Evolutionary conservation across 768 basidiomycete genomes (phyloP), one percentile per base, ranked within the genome.

Genomic region (Favolaschia claudopus): DNA sequence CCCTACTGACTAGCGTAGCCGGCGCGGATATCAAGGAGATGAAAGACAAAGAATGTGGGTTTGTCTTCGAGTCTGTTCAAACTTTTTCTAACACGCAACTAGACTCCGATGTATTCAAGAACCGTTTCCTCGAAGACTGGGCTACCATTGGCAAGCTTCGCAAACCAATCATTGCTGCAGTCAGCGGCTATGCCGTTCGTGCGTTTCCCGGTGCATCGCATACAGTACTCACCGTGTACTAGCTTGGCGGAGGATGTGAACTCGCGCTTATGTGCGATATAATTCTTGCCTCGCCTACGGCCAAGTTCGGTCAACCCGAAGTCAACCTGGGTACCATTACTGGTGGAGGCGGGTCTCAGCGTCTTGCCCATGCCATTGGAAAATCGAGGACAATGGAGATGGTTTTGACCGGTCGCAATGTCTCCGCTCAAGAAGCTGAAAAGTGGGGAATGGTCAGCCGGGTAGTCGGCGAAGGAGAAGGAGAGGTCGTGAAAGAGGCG

Each of bases 21-120:
- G 95, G 96, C 3, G 96, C 96, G 20, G 96, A 99, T 75, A 98
- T 99, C 77, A 98, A 97, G 78, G 95, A 99, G 77, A 99, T 99
- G 96, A 95, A 95, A 75, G 93, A 96, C 77, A 95, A 95, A 76
- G 79, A 88, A 58, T 97, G 94, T 95, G 68, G 70, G 86, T 55
- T 22, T 54, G 44, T 7, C 27, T 27, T 28, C 12, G 53, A 7
- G 25, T 20, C 43, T 43, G 42, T 17, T 48, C 17, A n/a, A n/a
- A n/a, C 28, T 48, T 22, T 19, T 12, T 20, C 55, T 9, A 58
- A 22, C 22, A 36, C 37, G 29, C 7, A 4, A 37, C 24, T 69
- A 95, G 93, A 88, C 69, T 79, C 90, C n/a, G 92, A 96, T 56
- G 94, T 88, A 1, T 98, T 93, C 82, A 86, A 86, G 71, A 85